These are phyloP conservation scores for Athelia sp. DNA, from an alignment of 1,284 basidiomycete species.

Conservation along the genomic window DNA sequence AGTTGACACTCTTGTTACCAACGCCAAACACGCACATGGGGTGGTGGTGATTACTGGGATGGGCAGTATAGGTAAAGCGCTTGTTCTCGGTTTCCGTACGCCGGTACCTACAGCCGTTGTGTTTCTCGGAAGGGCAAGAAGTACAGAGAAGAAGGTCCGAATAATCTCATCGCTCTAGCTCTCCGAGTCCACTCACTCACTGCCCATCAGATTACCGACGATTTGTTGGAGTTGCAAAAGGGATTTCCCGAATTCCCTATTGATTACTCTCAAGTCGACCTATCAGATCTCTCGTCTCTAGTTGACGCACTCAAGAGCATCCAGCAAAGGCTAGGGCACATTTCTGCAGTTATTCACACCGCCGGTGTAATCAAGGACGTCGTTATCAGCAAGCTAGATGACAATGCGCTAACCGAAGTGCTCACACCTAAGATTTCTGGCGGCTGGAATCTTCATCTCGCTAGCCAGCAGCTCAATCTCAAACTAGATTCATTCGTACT, in stretches of 20 bases:
- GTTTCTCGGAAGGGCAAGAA: too few relatives aligned
- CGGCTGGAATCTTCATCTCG: constrained; percentile 27
- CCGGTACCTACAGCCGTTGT: constrained; percentile 2
- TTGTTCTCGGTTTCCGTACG: constrained; percentile 17
- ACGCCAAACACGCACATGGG: constrained; percentile 2
- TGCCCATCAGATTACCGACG: too few relatives aligned
- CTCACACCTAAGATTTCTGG: constrained; percentile 21
- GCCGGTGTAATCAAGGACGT: constrained; percentile 20
- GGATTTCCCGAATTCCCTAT: too few relatives aligned
- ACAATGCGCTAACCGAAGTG: constrained; percentile 16
- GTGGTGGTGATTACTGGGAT: constrained; percentile 24
- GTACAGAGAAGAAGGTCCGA: too few relatives aligned
- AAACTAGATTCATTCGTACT: constrained; percentile 23
- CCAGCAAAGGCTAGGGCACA: constrained; percentile 11
- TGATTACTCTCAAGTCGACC: constrained; percentile 8
- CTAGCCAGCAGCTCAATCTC: constrained; percentile 20
- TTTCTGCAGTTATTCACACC: constrained; percentile 23
- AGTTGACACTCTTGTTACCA: too few relatives aligned
- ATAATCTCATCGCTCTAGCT: too few relatives aligned
- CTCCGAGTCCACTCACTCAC: too few relatives aligned
- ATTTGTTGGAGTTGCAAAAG: too few relatives aligned
- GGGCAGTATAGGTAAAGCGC: constrained; percentile 21
- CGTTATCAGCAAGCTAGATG: constrained; percentile 14
- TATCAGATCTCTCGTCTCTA: constrained; percentile 14
- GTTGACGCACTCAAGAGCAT: constrained; percentile 15